Evolutionary conservation across 768 basidiomycete species (phyloP), one percentile per base, ranked within the genome.

Genomic region (Termitomyces sp.): DNA sequence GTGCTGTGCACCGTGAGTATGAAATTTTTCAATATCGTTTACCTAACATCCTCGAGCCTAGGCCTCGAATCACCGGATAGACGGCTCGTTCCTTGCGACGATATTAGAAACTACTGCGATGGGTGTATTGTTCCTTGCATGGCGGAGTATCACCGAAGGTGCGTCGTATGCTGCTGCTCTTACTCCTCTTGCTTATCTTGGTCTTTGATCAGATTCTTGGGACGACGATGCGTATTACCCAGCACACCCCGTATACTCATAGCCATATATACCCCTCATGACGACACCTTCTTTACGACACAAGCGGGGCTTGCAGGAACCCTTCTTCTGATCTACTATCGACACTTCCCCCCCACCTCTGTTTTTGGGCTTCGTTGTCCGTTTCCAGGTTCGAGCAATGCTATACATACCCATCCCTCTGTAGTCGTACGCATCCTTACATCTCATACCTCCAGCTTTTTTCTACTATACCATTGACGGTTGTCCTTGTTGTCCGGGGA

Each of bases 121-220:
- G 1, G 79, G 74, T 11, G 71, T 81, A 3, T 58, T 96, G 19
- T 93, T 82, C 67, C 65, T 85, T 15, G 92, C 82, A n/a, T 96
- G 94, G 94, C 76, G 77, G 69, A 85, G 85, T 66, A 91, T 94
- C 55, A 94, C 93, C 17, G 93, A 95, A 83, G 90, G 90, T 85
- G 55, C 48, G 80, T 7, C 28, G 28, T n/a, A 4, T 7, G 5
- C 28, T 28, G 28, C 28, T 28, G 7, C 28, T 28, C 28, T 28
- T 28, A 7, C 28, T 7, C 28, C 4, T 7, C 28, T 4, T 35
- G 12, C 11, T 32, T 32, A 6, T 2, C 10, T 32, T 9, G 10
- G 8, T 10, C 9, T 9, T 2, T 32, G 2, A 6, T 2, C 30
- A 77, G 75, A 72, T 68, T 76, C 77, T 34, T 82, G 80, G 80